phyloP scores from a whole-genome alignment of 2,329 filamentous ascomycete species.

The Didymella pinodella region DNA sequence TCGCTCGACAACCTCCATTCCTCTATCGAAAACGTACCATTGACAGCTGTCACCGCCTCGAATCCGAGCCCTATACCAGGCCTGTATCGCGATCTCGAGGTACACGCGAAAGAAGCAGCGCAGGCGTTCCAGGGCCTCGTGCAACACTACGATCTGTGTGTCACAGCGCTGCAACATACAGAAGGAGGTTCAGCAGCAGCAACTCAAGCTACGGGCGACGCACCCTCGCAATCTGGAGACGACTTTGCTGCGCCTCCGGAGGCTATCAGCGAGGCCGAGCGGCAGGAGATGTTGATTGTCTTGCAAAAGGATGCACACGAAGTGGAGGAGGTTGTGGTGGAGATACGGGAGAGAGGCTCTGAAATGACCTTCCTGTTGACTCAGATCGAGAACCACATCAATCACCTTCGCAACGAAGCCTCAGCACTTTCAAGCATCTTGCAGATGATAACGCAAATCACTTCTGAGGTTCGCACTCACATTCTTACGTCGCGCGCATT shows the following conservation, averaged over 20 bases:
- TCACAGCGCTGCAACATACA: constrained; percentile 88
- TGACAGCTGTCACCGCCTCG: constrained; percentile 40
- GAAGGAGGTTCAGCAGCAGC: constrained; percentile 66
- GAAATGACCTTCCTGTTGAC: constrained; percentile 78
- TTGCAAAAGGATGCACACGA: constrained; percentile 73
- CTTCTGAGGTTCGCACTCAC: constrained; percentile 70
- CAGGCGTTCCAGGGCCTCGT: constrained; percentile 80
- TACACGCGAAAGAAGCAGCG: constrained; percentile 83
- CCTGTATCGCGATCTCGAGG: constrained; percentile 66
- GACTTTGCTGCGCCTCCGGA: constrained; percentile 62
- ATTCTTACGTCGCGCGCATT: constrained; percentile 72
- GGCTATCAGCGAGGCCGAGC: constrained; percentile 77
- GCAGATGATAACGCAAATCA: constrained; percentile 71
- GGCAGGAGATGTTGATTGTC: constrained; percentile 82
- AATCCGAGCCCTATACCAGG: constrained; percentile 53
- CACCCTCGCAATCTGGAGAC: constrained; percentile 36
- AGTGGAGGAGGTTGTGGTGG: constrained; percentile 68
- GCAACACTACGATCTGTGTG: constrained; percentile 90
- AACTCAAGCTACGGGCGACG: constrained; percentile 52
- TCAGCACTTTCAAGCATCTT: constrained; percentile 69
- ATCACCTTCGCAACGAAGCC: constrained; percentile 64
- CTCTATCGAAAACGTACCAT: constrained; percentile 46
- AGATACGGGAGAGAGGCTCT: constrained; percentile 76
- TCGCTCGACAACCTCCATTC: constrained; percentile 63
- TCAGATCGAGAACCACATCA: constrained; percentile 69